phyloP scores from a whole-genome alignment of 1,284 basidiomycete genomes.

The Taiwanofungus camphoratus region DNA sequence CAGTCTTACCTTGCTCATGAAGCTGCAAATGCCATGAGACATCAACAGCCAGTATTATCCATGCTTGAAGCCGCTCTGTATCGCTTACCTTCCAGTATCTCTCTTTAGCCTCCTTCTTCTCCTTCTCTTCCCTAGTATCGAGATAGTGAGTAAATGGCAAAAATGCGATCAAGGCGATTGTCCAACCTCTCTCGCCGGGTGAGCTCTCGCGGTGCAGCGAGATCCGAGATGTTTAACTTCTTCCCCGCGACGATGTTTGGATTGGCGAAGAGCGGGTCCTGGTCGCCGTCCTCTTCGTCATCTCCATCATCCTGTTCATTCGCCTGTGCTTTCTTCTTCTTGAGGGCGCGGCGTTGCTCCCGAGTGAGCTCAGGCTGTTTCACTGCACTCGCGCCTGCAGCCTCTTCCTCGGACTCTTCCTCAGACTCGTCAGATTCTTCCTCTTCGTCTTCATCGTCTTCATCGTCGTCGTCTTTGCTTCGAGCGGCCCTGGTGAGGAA shows the following conservation, averaged over 20 bases:
- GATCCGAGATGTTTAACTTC: conserved; percentile 23
- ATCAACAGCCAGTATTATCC: not conserved
- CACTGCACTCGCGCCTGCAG: conserved; percentile 9
- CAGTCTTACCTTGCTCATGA: conserved; percentile 77
- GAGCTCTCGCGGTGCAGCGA: conserved; percentile 23
- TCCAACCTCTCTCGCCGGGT: conserved; percentile 24
- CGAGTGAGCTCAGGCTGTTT: conserved; percentile 25
- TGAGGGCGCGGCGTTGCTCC: conserved; percentile 23
- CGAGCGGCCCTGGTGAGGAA: conserved; percentile 12
- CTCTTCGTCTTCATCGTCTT: conserved; percentile 23
- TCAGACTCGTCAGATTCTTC: conserved; percentile 25
- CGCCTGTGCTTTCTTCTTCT: conserved; percentile 26
- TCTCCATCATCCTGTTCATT: conserved; percentile 17
- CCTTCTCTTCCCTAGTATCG: conserved; percentile 77
- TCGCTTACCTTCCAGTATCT: conserved; percentile 74
- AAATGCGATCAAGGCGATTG: not conserved
- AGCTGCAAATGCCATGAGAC: conserved; percentile 36
- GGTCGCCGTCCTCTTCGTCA: conserved; percentile 26
- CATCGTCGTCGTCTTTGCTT: conserved; percentile 19
- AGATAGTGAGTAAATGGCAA: not conserved
- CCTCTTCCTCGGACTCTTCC: conserved; percentile 23
- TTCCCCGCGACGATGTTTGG: conserved; percentile 28
- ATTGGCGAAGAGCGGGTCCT: conserved; percentile 26
- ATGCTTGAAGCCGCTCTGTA: not conserved
- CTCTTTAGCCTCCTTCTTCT: conserved; percentile 84